phyloP scores from a whole-genome alignment of 75 land plant genomes.

The Larix kaempferi region DNA sequence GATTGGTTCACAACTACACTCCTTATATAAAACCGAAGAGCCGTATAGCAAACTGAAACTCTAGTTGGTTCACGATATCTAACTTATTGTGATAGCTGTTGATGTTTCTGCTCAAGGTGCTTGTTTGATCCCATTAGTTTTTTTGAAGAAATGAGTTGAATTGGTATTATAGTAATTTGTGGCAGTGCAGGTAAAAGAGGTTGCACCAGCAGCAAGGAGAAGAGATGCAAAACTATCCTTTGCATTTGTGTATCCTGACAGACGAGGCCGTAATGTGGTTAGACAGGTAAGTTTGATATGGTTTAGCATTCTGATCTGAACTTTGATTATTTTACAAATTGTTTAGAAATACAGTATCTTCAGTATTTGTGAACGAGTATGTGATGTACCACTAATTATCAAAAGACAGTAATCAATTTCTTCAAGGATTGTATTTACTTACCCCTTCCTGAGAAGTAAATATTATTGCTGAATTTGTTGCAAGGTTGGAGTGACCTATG shows the following conservation, averaged over 20 bases:
- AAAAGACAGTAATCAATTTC: neutral
- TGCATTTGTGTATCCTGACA: constrained; percentile 84
- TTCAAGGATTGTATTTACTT: neutral
- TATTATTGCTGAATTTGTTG: constrained; percentile 1
- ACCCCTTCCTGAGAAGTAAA: neutral
- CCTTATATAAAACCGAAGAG: too few species aligned
- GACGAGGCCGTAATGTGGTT: constrained; percentile 74
- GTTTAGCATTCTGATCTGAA: neutral
- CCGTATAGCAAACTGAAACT: too few species aligned
- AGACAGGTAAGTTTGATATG: constrained; percentile 39
- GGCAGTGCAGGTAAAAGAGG: constrained; percentile 78
- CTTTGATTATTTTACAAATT: neutral
- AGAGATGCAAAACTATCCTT: constrained; percentile 82
- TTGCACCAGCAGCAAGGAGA: constrained; percentile 76
- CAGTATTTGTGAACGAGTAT: neutral
- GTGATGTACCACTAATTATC: neutral
- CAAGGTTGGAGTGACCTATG: constrained; percentile 61
- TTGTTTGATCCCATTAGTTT: neutral
- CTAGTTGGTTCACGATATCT: too few species aligned
- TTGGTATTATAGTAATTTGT: neutral
- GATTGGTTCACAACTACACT: too few species aligned
- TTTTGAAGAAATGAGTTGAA: neutral
- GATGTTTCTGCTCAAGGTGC: too few species aligned
- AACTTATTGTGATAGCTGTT: too few species aligned
- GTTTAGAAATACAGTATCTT: neutral